These are phyloP conservation scores for Populus pruinosa DNA, from an alignment of 345 rosid species.

Conservation along the genomic window DNA sequence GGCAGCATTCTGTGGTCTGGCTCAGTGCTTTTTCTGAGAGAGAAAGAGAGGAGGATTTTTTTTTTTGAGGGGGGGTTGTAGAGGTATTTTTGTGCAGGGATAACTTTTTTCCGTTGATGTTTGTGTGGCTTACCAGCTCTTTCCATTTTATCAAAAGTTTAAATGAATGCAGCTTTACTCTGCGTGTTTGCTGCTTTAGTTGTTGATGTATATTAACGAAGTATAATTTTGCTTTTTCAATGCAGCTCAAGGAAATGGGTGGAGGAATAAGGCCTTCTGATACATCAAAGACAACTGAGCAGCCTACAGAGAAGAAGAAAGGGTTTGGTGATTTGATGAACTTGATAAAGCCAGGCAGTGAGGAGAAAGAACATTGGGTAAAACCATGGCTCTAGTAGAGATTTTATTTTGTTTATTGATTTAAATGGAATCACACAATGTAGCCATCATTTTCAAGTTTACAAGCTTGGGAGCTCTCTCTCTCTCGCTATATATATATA, in stretches of 20 bases:
- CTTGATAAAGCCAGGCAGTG: slow-evolving; percentile 79
- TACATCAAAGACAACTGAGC: slow-evolving; percentile 51
- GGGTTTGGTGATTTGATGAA: slow-evolving; percentile 88
- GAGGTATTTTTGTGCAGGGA: not conserved
- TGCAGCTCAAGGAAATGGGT: slow-evolving; percentile 94
- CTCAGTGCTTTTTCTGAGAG: not conserved
- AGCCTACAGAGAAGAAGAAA: slow-evolving; percentile 66
- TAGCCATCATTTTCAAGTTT: not conserved
- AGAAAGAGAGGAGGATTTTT: not conserved
- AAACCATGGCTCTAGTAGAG: not conserved
- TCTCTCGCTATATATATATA: no score
- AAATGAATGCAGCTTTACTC: not conserved
- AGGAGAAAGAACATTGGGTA: slow-evolving; percentile 98
- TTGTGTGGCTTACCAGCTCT: not conserved
- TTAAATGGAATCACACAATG: not conserved
- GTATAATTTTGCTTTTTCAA: not conserved
- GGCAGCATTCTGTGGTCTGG: not conserved
- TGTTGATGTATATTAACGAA: not conserved
- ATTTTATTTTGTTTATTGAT: not conserved
- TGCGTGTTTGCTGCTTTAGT: not conserved
- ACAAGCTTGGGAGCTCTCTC: not conserved
- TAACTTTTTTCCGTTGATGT: not conserved
- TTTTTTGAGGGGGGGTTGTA: not conserved
- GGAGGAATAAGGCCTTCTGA: slow-evolving; percentile 65
- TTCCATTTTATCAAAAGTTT: not conserved